Conservation (phyloP, 1,284 basidiomycete genomes). For the Bondarzewia mesenterica region DNA sequence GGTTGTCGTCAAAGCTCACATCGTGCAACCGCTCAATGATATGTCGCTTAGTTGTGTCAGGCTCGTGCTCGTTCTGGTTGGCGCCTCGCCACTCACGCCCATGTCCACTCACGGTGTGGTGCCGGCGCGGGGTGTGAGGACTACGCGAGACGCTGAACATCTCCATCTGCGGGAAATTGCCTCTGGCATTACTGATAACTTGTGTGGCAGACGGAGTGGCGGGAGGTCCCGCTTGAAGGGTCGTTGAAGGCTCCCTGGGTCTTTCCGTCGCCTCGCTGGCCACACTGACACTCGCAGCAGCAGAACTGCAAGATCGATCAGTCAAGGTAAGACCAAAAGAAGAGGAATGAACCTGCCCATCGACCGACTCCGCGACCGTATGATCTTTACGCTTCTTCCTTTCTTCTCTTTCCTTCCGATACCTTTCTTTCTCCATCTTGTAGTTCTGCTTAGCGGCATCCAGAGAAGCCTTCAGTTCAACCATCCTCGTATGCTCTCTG, state of each 20-base stretch:
- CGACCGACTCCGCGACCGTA: not conserved
- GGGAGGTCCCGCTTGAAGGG: not conserved
- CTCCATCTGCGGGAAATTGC: conserved; percentile 51
- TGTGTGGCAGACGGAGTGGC: conserved; percentile 16
- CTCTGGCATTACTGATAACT: conserved; percentile 51
- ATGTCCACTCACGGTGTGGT: conserved; percentile 19
- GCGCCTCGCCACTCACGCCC: conserved; percentile 9
- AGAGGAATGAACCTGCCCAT: conserved; percentile 5
- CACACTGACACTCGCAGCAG: not conserved
- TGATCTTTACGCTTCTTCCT: conserved; percentile 31
- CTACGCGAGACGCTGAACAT: conserved; percentile 36
- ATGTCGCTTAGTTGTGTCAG: not conserved
- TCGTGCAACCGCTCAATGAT: conserved; percentile 10
- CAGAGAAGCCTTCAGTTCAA: conserved; percentile 37
- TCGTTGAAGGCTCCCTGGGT: not conserved
- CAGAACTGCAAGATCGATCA: conserved; percentile 1
- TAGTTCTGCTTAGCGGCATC: conserved; percentile 62
- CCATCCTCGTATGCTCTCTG: not conserved
- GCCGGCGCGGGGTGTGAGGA: conserved; percentile 16
- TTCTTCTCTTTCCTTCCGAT: conserved; percentile 48
- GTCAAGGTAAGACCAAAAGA: not conserved
- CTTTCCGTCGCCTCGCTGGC: not conserved
- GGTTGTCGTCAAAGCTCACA: conserved; percentile 12
- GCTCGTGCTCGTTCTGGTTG: conserved; percentile 1
- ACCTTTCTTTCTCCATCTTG: conserved; percentile 60